Conservation (phyloP, 495 filamentous ascomycete genomes). For the Penicillium paradoxum region DNA sequence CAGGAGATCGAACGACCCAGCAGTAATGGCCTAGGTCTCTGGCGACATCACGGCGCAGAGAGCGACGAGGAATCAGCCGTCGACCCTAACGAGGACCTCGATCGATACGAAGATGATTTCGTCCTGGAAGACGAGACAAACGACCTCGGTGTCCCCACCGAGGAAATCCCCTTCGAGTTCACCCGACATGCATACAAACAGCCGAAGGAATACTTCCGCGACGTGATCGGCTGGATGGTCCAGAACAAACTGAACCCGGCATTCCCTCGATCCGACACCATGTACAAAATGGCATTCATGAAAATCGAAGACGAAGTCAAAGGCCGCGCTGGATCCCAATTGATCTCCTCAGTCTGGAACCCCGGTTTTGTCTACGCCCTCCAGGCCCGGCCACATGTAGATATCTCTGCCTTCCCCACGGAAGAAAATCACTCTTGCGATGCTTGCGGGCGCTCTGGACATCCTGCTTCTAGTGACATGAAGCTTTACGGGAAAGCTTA, state of each 20-base stretch:
- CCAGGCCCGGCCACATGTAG: slow-evolving; percentile 55
- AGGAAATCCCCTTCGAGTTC: slow-evolving; percentile 67
- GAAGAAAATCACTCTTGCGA: slow-evolving; percentile 53
- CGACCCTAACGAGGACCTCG: slow-evolving; percentile 37
- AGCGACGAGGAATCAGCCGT: slow-evolving; percentile 36
- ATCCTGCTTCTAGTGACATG: slow-evolving; percentile 60
- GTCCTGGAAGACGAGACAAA: slow-evolving; percentile 61
- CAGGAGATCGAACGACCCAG: slow-evolving; percentile 1
- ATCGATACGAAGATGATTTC: slow-evolving; percentile 68
- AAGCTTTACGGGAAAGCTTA: slow-evolving; percentile 67
- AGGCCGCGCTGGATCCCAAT: slow-evolving; percentile 64
- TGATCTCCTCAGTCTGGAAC: slow-evolving; percentile 70
- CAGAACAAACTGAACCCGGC: slow-evolving; percentile 71
- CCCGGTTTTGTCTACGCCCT: slow-evolving; percentile 59
- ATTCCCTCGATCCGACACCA: slow-evolving; percentile 57
- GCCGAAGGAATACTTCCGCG: slow-evolving; percentile 69
- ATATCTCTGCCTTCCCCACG: slow-evolving; percentile 31
- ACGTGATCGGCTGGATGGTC: slow-evolving; percentile 79
- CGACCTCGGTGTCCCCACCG: slow-evolving; percentile 56
- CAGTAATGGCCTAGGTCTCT: background rate
- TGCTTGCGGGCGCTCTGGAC: slow-evolving; percentile 67
- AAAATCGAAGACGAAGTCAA: slow-evolving; percentile 71
- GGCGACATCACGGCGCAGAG: slow-evolving; percentile 15
- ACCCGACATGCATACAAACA: slow-evolving; percentile 61
- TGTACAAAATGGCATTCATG: slow-evolving; percentile 67